Percentiles rank a stretch among this genome's conserved stretches.
Evolutionary conservation across 2,329 filamentous ascomycete genomes (phyloP).

Genomic region (Trichophyton rubrum): DNA sequence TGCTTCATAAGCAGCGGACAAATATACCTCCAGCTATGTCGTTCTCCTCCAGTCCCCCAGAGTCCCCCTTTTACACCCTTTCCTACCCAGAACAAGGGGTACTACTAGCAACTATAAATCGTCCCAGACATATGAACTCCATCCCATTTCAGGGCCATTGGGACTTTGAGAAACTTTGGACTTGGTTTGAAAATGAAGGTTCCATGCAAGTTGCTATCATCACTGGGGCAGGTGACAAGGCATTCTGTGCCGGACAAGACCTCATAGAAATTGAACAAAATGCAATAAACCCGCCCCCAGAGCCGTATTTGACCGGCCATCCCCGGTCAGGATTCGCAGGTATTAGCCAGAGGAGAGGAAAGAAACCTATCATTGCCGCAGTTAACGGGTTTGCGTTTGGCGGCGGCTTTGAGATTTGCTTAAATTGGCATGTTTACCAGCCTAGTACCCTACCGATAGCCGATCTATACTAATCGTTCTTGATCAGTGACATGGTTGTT

Average conservation of each 20-base stretch:
- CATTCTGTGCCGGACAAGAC: constrained; percentile 36
- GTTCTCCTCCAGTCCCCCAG: constrained; percentile 9
- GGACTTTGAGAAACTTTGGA: constrained; percentile 28
- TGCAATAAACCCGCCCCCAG: constrained; percentile 16
- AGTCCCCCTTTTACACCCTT: constrained; percentile 18
- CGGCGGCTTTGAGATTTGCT: constrained; percentile 71
- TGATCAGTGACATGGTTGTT: constrained; percentile 56
- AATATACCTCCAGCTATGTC: constrained; percentile 7
- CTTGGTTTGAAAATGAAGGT: constrained; percentile 33
- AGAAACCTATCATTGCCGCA: constrained; percentile 64
- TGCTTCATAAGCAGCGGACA: background rate
- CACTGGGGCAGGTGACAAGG: constrained; percentile 32
- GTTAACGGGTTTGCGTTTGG: constrained; percentile 68
- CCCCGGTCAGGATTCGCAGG: constrained; percentile 43
- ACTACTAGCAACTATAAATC: constrained; percentile 35
- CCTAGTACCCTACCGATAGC: background rate
- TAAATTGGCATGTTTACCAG: constrained; percentile 55
- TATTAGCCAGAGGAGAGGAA: constrained; percentile 43
- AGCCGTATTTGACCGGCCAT: constrained; percentile 24
- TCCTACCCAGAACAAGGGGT: constrained; percentile 31
- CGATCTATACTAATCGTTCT: constrained; percentile 27
- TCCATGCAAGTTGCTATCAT: constrained; percentile 30
- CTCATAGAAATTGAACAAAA: constrained; percentile 31
- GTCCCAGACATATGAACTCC: constrained; percentile 30
- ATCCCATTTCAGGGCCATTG: constrained; percentile 29